Base-by-base conservation (phyloP, 805 yeast genomes). In the Candida ipomoeae region DNA sequence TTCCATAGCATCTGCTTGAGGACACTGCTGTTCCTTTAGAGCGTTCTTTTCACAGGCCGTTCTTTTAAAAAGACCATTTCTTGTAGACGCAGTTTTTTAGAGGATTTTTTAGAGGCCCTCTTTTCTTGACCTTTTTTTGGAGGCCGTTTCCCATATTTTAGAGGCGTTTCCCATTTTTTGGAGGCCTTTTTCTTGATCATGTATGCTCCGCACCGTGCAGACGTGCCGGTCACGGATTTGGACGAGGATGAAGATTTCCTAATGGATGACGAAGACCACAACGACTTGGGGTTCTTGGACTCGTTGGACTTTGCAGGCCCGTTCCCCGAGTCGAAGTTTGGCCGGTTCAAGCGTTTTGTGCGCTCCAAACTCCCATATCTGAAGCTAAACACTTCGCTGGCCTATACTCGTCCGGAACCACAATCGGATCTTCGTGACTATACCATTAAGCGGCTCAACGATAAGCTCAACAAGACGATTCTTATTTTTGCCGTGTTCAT, bases 151-250 rank as follows among this genome's bases (percentile, higher is more conserved):
- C 3, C 20, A 18, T 18, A 4, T 20, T 20, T 26, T 26, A 23
- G 11, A 23, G 29, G 7, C 29, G 3, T 8, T 7, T 23, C 4
- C 3, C 20, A 18, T 18, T 21, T 21, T 5, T 6, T 23, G 1
- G 26, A 23, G 26, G 8, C 29, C 21, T 36, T 20, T 21, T 18
- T 7, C 31, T 38, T 6, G 8, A 44, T 18, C 26, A n/a, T 23
- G 32, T 21, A 61, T 39, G 44, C 51, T 17, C 62, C 62, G 1
- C 79, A 77, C 55, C 65, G 61, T 1, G 78, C 74, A 6, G 87
- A 82, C 53, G 61, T 79, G 3, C 87, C 86, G 0, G 70, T 82
- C 4, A 78, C 83, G 0, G 75, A 82, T 57, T 64, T 82, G 48
- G 85, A 82, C 56, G 58, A 59, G 3, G 75, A 65, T 14, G 78